These are phyloP conservation scores for Pseudopediastrum boryanum DNA, from an alignment of 139 green algal genomes.

Conservation along the genomic window DNA sequence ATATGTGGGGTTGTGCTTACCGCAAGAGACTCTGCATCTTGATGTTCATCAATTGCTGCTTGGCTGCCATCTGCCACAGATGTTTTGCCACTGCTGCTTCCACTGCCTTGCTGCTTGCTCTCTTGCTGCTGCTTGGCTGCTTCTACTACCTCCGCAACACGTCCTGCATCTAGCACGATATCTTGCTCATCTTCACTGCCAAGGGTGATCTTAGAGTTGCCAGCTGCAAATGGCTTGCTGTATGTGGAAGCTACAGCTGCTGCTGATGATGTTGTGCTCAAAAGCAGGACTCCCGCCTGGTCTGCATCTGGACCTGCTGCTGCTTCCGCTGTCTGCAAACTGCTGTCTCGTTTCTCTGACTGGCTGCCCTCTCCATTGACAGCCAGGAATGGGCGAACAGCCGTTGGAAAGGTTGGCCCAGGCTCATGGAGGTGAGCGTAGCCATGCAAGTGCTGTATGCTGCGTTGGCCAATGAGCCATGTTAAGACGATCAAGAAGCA, in stretches of 20 bases:
- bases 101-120: not conserved
- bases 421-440: slow-evolving; percentile 21
- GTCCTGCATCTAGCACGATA: slow-evolving; percentile 12
- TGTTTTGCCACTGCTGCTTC: not conserved
- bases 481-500: not conserved
- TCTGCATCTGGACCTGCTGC: not conserved
- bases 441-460: slow-evolving; percentile 19
- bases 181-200: slow-evolving; percentile 11
- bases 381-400: slow-evolving; percentile 5
- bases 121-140: slow-evolving; percentile 2
- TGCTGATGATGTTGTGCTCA: not conserved
- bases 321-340: not conserved
- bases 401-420: slow-evolving; percentile 19
- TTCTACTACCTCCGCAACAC: slow-evolving; percentile 17
- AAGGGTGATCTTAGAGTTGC: slow-evolving; percentile 14
- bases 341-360: slow-evolving; percentile 23
- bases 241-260: not conserved
- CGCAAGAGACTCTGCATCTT: slow-evolving; percentile 14
- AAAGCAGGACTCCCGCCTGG: no score
- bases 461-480: slow-evolving; percentile 16
- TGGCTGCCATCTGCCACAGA: not conserved
- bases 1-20: not conserved
- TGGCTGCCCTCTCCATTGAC: no score
- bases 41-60: not conserved
- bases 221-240: slow-evolving; percentile 3